Percentiles rank a stretch among this genome's conserved stretches.
Evolutionary conservation across 495 filamentous ascomycete genomes (phyloP).

Genomic region (Aspergillus cristatus): DNA sequence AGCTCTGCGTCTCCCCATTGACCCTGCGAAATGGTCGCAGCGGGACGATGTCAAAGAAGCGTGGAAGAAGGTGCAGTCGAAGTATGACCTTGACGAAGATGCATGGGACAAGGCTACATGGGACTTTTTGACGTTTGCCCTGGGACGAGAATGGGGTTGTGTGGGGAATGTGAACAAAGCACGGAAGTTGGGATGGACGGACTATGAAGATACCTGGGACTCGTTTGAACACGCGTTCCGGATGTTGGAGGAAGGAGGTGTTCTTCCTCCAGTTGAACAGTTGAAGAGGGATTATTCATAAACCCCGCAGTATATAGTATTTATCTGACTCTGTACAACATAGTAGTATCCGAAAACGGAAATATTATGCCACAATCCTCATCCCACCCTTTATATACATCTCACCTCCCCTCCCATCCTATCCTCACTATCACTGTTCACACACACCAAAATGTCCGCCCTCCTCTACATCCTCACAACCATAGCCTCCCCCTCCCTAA

Average conservation of each 20-base stretch:
- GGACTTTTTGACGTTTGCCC: conserved; percentile 40
- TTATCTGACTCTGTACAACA: too few species aligned
- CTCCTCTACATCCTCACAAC: too few species aligned
- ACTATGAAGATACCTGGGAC: conserved; percentile 43
- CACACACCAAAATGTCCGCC: too few species aligned
- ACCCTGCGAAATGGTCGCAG: conserved; percentile 43
- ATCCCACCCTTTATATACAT: too few species aligned
- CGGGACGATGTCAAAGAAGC: conserved; percentile 40
- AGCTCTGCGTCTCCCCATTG: conserved; percentile 35
- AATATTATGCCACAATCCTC: too few species aligned
- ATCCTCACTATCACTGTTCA: too few species aligned
- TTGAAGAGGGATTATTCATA: conserved; percentile 7
- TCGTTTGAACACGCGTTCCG: conserved; percentile 37
- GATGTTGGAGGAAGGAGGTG: conserved; percentile 27
- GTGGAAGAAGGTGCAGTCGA: conserved; percentile 35
- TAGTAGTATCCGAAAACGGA: too few species aligned
- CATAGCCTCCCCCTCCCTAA: too few species aligned
- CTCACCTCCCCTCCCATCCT: too few species aligned
- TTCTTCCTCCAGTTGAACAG: conserved; percentile 8
- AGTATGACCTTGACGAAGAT: conserved; percentile 37
- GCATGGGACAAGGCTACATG: conserved; percentile 49
- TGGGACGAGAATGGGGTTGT: conserved; percentile 39
- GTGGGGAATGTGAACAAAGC: conserved; percentile 51
- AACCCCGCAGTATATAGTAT: too few species aligned
- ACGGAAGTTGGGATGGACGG: conserved; percentile 32